Evolutionary conservation across 2,329 filamentous ascomycete species (phyloP).

Genomic region (Alternaria dauci): DNA sequence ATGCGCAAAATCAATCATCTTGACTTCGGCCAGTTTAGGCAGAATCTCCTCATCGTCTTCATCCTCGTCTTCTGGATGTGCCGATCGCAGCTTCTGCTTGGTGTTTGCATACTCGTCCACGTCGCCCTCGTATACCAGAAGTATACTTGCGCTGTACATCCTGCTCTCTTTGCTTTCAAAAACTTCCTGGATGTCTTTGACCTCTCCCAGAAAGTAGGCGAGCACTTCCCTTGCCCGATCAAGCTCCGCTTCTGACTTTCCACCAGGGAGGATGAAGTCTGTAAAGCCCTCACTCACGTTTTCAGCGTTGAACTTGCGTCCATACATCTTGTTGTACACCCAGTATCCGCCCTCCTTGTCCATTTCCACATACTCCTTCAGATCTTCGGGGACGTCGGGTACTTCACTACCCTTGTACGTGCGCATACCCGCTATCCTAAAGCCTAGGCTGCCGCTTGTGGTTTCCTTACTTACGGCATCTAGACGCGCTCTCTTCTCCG

Average conservation of each 20-base stretch:
- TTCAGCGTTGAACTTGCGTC: constrained; percentile 63
- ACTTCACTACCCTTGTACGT: constrained; percentile 56
- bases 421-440: constrained; percentile 72
- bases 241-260: constrained; percentile 33
- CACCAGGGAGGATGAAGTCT: constrained; percentile 61
- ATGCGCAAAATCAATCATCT: constrained; percentile 97
- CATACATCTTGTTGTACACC: constrained; percentile 72
- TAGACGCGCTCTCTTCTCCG: constrained; percentile 65
- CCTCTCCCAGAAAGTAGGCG: constrained; percentile 52
- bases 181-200: constrained; percentile 64
- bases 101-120: constrained; percentile 60
- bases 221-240: constrained; percentile 59
- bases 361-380: constrained; percentile 46
- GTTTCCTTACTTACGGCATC: constrained; percentile 67
- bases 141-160: constrained; percentile 72
- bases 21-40: constrained; percentile 78
- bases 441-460: constrained; percentile 67
- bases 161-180: constrained; percentile 70
- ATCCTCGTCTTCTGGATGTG: constrained; percentile 47
- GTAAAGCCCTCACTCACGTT: constrained; percentile 67
- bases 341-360: constrained; percentile 63
- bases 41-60: constrained; percentile 56
- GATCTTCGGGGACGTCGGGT: constrained; percentile 31
- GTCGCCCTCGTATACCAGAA: constrained; percentile 74
- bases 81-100: constrained; percentile 38